Conservation (phyloP, 2,329 filamentous ascomycete species). For the Falciphora oryzae region DNA sequence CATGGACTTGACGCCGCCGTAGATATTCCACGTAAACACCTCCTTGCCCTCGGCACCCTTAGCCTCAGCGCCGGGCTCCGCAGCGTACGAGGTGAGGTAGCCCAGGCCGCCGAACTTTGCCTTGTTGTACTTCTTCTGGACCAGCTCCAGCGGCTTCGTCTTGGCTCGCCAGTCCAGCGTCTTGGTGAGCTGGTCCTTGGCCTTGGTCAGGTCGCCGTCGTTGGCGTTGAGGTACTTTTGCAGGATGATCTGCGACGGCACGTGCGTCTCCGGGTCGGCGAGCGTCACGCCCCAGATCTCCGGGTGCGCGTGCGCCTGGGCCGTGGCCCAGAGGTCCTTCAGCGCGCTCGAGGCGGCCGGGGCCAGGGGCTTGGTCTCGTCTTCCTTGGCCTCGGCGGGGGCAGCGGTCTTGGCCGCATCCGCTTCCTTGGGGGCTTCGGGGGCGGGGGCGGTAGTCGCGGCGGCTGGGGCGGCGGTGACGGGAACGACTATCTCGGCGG, state of each 20-base stretch:
- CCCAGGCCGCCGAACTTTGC: constrained; percentile 73
- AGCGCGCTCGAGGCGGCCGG: constrained; percentile 10
- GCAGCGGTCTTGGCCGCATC: neutral
- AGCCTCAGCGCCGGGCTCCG: constrained; percentile 29
- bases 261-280: constrained; percentile 42
- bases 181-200: constrained; percentile 70
- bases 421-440: neutral
- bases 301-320: constrained; percentile 40
- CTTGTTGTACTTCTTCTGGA: constrained; percentile 58
- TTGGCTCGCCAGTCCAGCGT: constrained; percentile 80
- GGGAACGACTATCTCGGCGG: neutral
- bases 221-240: constrained; percentile 95
- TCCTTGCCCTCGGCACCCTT: constrained; percentile 40
- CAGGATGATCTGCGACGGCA: constrained; percentile 76
- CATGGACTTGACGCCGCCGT: constrained; percentile 78
- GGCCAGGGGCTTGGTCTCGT: constrained; percentile 9
- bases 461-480: neutral
- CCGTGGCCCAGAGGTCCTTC: constrained; percentile 22
- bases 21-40: constrained; percentile 88
- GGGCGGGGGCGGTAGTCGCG: neutral
- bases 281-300: constrained; percentile 89
- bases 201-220: constrained; percentile 64
- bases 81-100: constrained; percentile 66
- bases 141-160: constrained; percentile 62
- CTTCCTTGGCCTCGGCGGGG: neutral